A percentile compares a stretch with the other conserved stretches of the same genome.
Conservation (phyloP, 2,329 filamentous ascomycete genomes). For the Aspergillus neoniger region DNA sequence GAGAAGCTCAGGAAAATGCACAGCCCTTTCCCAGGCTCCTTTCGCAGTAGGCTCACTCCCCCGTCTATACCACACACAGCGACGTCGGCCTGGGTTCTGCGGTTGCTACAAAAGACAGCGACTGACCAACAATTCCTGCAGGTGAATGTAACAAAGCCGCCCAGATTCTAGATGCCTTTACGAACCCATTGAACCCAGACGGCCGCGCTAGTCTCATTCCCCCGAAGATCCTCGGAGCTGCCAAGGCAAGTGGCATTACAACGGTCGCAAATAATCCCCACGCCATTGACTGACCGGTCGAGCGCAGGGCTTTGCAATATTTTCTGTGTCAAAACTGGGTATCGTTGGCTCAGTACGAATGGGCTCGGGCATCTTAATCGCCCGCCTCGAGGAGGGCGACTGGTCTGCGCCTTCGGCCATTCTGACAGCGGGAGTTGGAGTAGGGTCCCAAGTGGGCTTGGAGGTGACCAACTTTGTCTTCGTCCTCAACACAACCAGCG, state of each 20-base stretch:
- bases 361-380: constrained; percentile 50
- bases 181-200: constrained; percentile 87
- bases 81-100: too few species aligned
- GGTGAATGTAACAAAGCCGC: constrained; percentile 95
- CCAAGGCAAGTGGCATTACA: constrained; percentile 64
- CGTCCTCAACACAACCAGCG: constrained; percentile 84
- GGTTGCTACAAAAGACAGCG: constrained; percentile 14
- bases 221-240: constrained; percentile 78
- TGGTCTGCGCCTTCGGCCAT: constrained; percentile 53
- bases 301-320: constrained; percentile 48
- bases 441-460: constrained; percentile 50
- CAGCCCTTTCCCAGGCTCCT: constrained; percentile 48
- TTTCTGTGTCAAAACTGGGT: constrained; percentile 49
- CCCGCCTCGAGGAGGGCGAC: constrained; percentile 46
- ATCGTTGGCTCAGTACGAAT: constrained; percentile 50
- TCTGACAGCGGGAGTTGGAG: constrained; percentile 45
- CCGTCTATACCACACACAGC: not conserved
- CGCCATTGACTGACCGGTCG: not conserved
- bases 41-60: constrained; percentile 41
- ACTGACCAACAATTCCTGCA: constrained; percentile 43
- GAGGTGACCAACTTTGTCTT: constrained; percentile 75
- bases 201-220: constrained; percentile 95
- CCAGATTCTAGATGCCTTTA: constrained; percentile 89
- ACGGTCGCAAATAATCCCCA: not conserved
- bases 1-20: constrained; percentile 30